phyloP scores from a whole-genome alignment of 257 asterid species.

The Rubia yunnanensis region DNA sequence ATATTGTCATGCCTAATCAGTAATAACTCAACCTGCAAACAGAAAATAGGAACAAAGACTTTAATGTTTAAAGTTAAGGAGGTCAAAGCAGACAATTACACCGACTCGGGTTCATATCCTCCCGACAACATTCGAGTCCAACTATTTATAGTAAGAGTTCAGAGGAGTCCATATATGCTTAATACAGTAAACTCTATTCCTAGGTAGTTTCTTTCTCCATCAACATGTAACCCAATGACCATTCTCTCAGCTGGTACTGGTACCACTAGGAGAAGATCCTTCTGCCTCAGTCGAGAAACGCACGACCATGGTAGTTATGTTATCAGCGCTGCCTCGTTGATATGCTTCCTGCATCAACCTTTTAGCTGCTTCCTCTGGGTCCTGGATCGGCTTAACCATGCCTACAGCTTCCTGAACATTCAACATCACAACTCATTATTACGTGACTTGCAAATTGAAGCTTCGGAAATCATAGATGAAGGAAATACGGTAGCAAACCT shows the following conservation, averaged over 20 bases:
- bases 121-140: background rate
- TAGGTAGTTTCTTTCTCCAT: slow-evolving; percentile 1
- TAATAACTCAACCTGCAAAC: background rate
- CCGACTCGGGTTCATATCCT: background rate
- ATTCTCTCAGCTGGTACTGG: slow-evolving; percentile 32
- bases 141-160: background rate
- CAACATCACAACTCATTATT: background rate
- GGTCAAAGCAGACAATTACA: background rate
- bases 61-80: background rate
- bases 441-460: background rate
- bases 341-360: slow-evolving; percentile 83
- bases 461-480: background rate
- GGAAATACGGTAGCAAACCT: slow-evolving; percentile 26
- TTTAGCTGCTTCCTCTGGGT: slow-evolving; percentile 88
- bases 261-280: slow-evolving; percentile 38
- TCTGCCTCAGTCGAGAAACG: slow-evolving; percentile 53
- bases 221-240: background rate
- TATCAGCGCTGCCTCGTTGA: slow-evolving; percentile 90
- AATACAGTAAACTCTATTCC: slow-evolving; percentile 4
- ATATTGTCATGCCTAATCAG: too few species aligned
- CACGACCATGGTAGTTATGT: slow-evolving; percentile 72
- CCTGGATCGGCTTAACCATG: slow-evolving; percentile 67
- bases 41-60: background rate
- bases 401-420: slow-evolving; percentile 73
- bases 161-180: background rate